A percentile compares a stretch with the other conserved stretches of the same genome.
Evolutionary conservation across 2,329 filamentous ascomycete genomes (phyloP).

Genomic region (Sclerotinia nivalis): DNA sequence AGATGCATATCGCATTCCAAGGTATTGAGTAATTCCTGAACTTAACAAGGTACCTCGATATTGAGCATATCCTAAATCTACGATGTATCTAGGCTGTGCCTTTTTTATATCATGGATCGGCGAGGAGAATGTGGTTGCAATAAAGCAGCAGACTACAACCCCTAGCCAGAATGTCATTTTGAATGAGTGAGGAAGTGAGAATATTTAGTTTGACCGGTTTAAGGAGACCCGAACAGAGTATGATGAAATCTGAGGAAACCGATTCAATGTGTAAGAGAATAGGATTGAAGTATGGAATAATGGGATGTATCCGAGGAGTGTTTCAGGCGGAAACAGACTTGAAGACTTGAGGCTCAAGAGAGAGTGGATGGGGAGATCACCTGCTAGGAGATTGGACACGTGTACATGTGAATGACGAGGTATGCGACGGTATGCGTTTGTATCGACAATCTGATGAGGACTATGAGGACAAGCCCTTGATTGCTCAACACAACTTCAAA

Average conservation of each 20-base stretch:
- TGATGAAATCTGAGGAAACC: neutral
- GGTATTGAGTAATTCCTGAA: constrained; percentile 66
- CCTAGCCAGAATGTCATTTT: neutral
- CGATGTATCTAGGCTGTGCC: neutral
- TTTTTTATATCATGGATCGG: neutral
- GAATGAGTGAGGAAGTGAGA: neutral
- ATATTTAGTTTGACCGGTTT: neutral
- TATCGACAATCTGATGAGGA: neutral
- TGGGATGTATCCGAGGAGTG: neutral
- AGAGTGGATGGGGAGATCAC: neutral
- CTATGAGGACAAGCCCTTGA: neutral
- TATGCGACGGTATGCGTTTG: neutral
- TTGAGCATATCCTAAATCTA: constrained; percentile 64
- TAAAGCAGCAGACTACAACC: neutral
- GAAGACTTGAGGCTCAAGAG: neutral
- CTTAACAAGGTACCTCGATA: constrained; percentile 58
- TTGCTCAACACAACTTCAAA: neutral
- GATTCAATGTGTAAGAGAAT: neutral
- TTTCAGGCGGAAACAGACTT: neutral
- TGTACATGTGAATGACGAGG: neutral
- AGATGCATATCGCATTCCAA: constrained; percentile 72
- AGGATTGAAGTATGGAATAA: neutral
- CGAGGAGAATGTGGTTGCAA: neutral
- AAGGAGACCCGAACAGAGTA: neutral
- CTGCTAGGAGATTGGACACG: neutral